These are phyloP conservation scores for Podaxis sp. DNA, from an alignment of 768 basidiomycete species.

Conservation along the genomic window DNA sequence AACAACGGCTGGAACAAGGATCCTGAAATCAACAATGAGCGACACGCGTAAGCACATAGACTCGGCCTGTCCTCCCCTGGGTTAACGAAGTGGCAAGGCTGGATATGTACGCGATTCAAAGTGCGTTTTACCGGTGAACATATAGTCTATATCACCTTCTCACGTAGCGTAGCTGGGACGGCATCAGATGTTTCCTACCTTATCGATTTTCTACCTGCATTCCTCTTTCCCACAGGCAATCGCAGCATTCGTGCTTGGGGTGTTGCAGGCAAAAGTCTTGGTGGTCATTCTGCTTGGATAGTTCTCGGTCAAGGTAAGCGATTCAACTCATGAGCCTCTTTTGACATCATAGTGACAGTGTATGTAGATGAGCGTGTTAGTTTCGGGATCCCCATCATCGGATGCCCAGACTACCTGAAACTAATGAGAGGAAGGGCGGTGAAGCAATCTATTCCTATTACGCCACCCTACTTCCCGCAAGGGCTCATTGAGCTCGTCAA, in stretches of 20 bases:
- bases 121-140: constrained; percentile 23
- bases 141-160: background rate
- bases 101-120: constrained; percentile 48
- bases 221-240: constrained; percentile 69
- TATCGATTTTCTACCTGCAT: constrained; percentile 75
- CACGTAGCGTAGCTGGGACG: constrained; percentile 47
- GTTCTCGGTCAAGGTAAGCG: constrained; percentile 45
- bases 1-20: constrained; percentile 37
- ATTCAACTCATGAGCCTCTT: background rate
- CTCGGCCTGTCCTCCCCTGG: background rate
- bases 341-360: background rate
- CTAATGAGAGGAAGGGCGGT: constrained; percentile 59
- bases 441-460: constrained; percentile 36
- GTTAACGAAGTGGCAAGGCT: constrained; percentile 23
- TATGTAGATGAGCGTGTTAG: constrained; percentile 42
- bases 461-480: constrained; percentile 56
- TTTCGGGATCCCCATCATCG: constrained; percentile 54
- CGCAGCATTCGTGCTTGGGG: constrained; percentile 65
- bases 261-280: constrained; percentile 74
- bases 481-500: constrained; percentile 48
- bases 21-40: constrained; percentile 28
- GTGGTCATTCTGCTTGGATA: constrained; percentile 84
- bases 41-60: constrained; percentile 38
- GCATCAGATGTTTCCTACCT: constrained; percentile 75
- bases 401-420: constrained; percentile 66